phyloP scores from a whole-genome alignment of 2,329 filamentous ascomycete species.

The Claviceps fusiformis region DNA sequence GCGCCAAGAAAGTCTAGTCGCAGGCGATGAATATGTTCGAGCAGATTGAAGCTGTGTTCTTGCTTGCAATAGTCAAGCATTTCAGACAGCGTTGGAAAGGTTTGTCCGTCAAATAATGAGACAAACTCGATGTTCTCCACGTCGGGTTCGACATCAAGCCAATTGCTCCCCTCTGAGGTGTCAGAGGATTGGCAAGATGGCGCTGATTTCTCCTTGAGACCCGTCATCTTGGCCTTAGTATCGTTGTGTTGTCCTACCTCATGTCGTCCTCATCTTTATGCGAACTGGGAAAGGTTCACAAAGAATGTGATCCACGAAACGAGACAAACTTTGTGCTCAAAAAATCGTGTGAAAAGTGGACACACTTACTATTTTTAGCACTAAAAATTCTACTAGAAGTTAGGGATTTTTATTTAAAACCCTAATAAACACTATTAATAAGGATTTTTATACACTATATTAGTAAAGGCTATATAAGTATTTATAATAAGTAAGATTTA shows the following conservation, averaged over 20 bases:
- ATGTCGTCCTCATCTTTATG: not conserved
- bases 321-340: too few relatives aligned
- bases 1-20: slow-evolving; percentile 59
- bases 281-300: not conserved
- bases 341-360: too few relatives aligned
- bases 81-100: slow-evolving; percentile 47
- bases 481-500: too few relatives aligned
- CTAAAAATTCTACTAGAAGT: too few relatives aligned
- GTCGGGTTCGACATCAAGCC: slow-evolving; percentile 46
- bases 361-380: too few relatives aligned
- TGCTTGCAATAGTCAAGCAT: slow-evolving; percentile 60
- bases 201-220: not conserved
- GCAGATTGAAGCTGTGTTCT: slow-evolving; percentile 53
- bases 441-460: too few relatives aligned
- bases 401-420: too few relatives aligned
- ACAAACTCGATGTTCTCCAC: slow-evolving; percentile 48
- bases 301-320: too few relatives aligned
- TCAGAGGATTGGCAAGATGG: slow-evolving; percentile 15
- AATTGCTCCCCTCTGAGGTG: slow-evolving; percentile 31
- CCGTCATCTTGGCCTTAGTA: not conserved
- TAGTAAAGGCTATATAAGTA: too few relatives aligned
- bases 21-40: slow-evolving; percentile 41
- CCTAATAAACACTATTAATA: too few relatives aligned
- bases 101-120: slow-evolving; percentile 53
- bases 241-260: not conserved